Conservation (phyloP, 2,329 filamentous ascomycete genomes). For the Domatiomyces globalis region DNA sequence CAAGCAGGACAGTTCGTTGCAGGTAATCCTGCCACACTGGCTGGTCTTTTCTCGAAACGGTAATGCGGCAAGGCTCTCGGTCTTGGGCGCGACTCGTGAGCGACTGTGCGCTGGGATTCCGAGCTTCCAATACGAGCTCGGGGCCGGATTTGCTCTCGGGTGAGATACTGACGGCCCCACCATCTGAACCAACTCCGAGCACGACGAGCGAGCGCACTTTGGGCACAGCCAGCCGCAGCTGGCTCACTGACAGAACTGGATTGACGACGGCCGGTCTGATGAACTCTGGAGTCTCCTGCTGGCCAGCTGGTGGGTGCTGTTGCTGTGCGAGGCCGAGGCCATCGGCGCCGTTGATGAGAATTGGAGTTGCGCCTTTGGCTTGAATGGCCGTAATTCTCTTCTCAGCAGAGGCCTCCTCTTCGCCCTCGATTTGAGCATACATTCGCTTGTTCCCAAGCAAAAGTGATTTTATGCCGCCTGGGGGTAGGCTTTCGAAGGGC, state of each 20-base stretch:
- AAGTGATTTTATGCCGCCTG: conserved; percentile 72
- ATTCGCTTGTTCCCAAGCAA: conserved; percentile 90
- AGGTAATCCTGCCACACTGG: conserved; percentile 89
- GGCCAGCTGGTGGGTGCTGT: conserved; percentile 43
- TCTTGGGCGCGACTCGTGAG: conserved; percentile 46
- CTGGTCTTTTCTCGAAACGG: conserved; percentile 64
- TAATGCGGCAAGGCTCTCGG: conserved; percentile 72
- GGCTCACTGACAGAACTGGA: conserved; percentile 65
- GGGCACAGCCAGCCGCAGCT: conserved; percentile 74
- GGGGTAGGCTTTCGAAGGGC: conserved; percentile 82
- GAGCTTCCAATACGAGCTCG: conserved; percentile 72
- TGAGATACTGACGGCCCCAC: conserved; percentile 28
- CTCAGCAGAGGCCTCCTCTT: conserved; percentile 52
- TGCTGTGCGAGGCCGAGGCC: conserved; percentile 64
- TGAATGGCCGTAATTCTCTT: conserved; percentile 46
- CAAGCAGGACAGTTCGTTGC: conserved; percentile 70
- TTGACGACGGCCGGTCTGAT: conserved; percentile 78
- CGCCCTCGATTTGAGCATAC: conserved; percentile 55
- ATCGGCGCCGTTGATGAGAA: conserved; percentile 62
- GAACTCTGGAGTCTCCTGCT: conserved; percentile 62
- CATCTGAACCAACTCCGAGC: conserved; percentile 53
- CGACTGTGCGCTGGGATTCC: conserved; percentile 55
- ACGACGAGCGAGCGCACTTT: conserved; percentile 72
- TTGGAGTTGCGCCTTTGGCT: conserved; percentile 54
- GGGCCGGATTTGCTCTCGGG: conserved; percentile 42